Base-by-base conservation (phyloP, 192 early-diverging fungal species). In the Coemansia asiatica region DNA sequence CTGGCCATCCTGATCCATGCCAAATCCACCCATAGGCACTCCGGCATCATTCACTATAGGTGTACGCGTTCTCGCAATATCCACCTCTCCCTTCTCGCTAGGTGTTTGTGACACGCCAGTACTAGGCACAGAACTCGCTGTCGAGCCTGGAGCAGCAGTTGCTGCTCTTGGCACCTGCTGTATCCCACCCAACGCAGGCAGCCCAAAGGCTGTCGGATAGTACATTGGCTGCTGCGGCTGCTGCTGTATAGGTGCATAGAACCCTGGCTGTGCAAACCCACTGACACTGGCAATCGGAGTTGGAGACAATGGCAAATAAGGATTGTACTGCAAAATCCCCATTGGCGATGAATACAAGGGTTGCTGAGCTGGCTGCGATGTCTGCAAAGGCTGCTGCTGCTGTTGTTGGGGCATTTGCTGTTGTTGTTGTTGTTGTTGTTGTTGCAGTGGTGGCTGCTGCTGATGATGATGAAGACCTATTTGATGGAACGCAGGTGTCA, bases 1-100 rank as follows among this genome's bases (percentile, higher is more conserved):
- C 71, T 79, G 76, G 8, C 76, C 76, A 47, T 71, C 71, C 61
- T 74, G 71, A 65, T 79, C 76, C 1, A 49, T 33, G 15, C 76
- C 76, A 56, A 71, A 79, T 35, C 72, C 72, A 48, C 76, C 76
- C 71, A 74, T 67, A 0, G 71, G 68, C 29, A 64, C 57, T 0
- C 68, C 71, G 0, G 65, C 65, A 50, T 79, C 76, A 21, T 64
- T 73, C 19, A 73, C 71, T 18, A 72, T 73, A 22, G 71, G 76
- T 21, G 71, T 69, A 38, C 36, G 63, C 19, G 55, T 57, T 28
- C 71, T 50, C 23, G 19, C 61, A 6, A 55, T 13, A n/a, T 56
- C 64, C 0, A 7, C 56, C n/a, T 67, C 61, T 5, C 44, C 61
- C 4, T n/a, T 28, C 25, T 44, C 61, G 15, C 29, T 60, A 28